A percentile compares a stretch with the other conserved stretches of the same genome.
Evolutionary conservation across 202 grass and related monocot genomes (phyloP).

Genomic region (Panicum hallii): DNA sequence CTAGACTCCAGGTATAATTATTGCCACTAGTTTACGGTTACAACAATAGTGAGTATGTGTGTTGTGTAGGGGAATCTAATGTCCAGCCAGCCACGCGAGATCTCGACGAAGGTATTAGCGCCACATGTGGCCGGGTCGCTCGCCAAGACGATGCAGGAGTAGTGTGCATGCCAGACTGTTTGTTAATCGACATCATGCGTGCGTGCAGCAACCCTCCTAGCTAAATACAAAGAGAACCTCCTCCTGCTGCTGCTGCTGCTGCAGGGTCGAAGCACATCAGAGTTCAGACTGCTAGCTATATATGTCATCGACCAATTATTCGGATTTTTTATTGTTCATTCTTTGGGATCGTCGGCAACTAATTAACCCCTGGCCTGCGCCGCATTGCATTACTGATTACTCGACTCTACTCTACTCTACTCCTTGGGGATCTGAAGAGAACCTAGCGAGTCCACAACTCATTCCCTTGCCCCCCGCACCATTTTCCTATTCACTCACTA

Average conservation of each 20-base stretch:
- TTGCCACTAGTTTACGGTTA: conserved; percentile 37
- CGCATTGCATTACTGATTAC: conserved; percentile 12
- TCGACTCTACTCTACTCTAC: background rate
- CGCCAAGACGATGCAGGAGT: background rate
- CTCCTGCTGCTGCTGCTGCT: conserved; percentile 21
- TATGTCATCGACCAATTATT: background rate
- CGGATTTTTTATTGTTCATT: conserved; percentile 31
- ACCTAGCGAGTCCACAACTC: conserved; percentile 25
- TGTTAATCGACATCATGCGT: conserved; percentile 30
- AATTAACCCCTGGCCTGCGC: background rate
- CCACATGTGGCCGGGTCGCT: conserved; percentile 40
- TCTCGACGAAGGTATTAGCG: conserved; percentile 11
- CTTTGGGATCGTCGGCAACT: conserved; percentile 29
- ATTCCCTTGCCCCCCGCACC: conserved; percentile 18
- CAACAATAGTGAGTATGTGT: background rate
- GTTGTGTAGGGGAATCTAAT: conserved; percentile 27
- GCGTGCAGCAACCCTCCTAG: background rate
- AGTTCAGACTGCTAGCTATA: background rate
- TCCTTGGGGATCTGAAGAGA: conserved; percentile 49
- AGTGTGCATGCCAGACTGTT: conserved; percentile 1
- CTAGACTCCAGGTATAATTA: background rate
- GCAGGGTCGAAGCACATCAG: background rate
- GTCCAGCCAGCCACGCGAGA: conserved; percentile 4
- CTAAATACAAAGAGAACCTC: conserved; percentile 9
- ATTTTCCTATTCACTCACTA: conserved; percentile 32